Evolutionary conservation across 306 rosid genomes (phyloP), one percentile per base, ranked within the genome.

Genomic region (Myrica gale): DNA sequence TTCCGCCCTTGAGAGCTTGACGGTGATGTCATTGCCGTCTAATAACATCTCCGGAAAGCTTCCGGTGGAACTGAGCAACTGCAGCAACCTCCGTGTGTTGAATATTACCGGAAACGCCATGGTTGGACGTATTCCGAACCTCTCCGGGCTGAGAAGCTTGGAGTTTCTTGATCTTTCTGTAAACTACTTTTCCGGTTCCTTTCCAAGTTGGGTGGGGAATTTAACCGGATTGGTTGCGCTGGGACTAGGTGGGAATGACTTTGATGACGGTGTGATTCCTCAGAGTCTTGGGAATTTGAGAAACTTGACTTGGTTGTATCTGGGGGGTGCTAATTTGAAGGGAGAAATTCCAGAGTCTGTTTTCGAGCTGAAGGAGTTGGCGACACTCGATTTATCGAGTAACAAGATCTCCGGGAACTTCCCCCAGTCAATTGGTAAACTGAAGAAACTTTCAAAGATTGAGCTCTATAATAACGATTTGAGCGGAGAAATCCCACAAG

Each of bases 291-390:
- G 88, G 68, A 86, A 83, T 58, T 79, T 96, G 83, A 90, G 78
- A 82, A 90, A 86, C 78, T 79, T 96, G 88, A 88, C 91, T 21
- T 92, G 93, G 96, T 90, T 96, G 8, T 89, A 75, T 73, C 88
- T 96, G 45, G 85, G 86, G 10, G 81, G 84, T 76, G 84, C 96
- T 47, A 77, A 87, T 56, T 78, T 96, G 86, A 73, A 41, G 43
- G 99, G 99, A 60, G 93, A 90, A 75, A 96, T 96, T 68, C 97
- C 97, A 6, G 97, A 89, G 71, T 87, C 91, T 67, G 7, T 96
- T 50, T 92, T 81, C 48, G 92, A 87, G 67, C 72, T 96, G 83
- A 66, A 62, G 90, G 88, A 84, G 45, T 55, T 96, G 84, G 70
- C 79, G 85, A 90, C 96, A 10, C 66, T 96, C 76, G 99, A 92